Evolutionary conservation across 106 monocot genomes (phyloP), one percentile per base, ranked within the genome.

Genomic region (Triglochin maritima): DNA sequence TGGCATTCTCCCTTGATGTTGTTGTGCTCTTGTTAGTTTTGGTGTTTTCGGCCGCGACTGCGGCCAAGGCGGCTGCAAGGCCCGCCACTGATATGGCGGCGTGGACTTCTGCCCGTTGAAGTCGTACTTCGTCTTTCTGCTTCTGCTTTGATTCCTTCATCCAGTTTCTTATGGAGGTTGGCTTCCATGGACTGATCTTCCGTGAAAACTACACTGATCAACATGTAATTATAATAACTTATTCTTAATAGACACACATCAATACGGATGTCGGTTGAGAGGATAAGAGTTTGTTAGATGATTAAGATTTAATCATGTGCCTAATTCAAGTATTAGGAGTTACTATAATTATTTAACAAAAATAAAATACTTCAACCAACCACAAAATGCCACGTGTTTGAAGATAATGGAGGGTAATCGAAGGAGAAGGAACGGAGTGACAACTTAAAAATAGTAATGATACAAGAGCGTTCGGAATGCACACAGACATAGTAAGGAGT

Each of bases 21-120:
- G 61, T 78, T 16, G 74, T n/a, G n/a, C n/a, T 9, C 16, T 64
- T 43, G 67, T 62, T 62, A 8, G 64, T 43, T 11, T 62, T 67
- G 61, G 83, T 42, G 44, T 68, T 81, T 4, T 86, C 81, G 12
- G 83, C 76, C 61, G 89, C 86, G n/a, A 83, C 79, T 16, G 89
- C 81, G 53, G 89, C 89, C 46, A 89, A 74, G 17, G 86, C 86
- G 14, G 83, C 83, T 17, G 89, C 89, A 15, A 89, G 74, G 8
- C 79, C 86, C 9, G 89, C 86, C 59, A 89, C 77, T 48, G 89
- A 89, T 59, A 89, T 62, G 15, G 86, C 89, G 47, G 89, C 86
- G 65, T 86, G 86, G 4, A 86, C 86, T 62, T 86, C 89, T 17
- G 89, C 89, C 56, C 62, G 74, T 11, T 78, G 73, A 46, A 86